Percentiles rank a stretch among this genome's conserved stretches.
phyloP scores from a whole-genome alignment of 225 moss, liverwort and hornwort genomes.

The Climacium dendroides region DNA sequence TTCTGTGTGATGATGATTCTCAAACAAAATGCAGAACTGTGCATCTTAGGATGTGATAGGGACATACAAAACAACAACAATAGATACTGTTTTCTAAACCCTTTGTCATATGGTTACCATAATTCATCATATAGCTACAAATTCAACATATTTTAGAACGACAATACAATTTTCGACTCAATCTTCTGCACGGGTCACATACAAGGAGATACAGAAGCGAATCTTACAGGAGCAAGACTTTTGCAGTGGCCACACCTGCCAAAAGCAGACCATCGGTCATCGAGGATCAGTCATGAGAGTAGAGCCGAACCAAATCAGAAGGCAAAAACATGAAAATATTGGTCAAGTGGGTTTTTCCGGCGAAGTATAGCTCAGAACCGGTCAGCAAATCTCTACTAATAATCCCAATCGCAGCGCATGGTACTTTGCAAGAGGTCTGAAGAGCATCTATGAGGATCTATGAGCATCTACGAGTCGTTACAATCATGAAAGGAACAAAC shows the following conservation, averaged over 20 bases:
- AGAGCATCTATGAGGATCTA: not conserved
- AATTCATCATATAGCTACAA: not conserved
- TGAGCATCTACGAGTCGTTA: not conserved
- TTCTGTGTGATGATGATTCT: not conserved
- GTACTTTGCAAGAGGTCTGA: not conserved
- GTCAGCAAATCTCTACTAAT: not conserved
- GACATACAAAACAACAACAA: not conserved
- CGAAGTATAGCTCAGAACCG: not conserved
- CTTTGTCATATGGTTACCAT: not conserved
- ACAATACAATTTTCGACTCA: not conserved
- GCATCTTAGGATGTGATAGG: not conserved
- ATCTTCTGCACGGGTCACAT: not conserved
- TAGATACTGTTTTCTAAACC: not conserved
- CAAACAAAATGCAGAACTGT: not conserved
- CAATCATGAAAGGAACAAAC: not conserved
- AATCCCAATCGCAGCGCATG: not conserved
- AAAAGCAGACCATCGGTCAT: not conserved
- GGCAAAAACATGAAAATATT: not conserved
- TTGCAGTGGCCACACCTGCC: conserved; percentile 99
- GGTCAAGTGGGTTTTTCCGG: not conserved
- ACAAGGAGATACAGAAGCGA: not conserved
- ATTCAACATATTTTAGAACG: not conserved
- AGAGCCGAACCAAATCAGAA: not conserved
- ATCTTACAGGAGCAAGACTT: conserved; percentile 86
- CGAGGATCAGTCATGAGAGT: not conserved